Evolutionary conservation across 2,329 filamentous ascomycete genomes (phyloP).

Genomic region (Aspergillus sp.): DNA sequence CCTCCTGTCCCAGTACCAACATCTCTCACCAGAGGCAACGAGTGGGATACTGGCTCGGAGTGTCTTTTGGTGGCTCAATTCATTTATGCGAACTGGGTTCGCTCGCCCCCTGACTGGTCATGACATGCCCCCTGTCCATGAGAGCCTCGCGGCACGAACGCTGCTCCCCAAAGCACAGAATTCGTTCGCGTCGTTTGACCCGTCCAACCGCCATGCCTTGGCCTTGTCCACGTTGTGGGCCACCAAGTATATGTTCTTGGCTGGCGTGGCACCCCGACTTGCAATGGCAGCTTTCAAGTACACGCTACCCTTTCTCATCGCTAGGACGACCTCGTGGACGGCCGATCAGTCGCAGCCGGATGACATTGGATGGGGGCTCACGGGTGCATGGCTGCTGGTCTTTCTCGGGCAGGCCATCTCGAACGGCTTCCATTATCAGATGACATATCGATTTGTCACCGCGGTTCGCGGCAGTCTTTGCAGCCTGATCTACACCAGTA

Average conservation of each 20-base stretch:
- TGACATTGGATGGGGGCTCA: not conserved
- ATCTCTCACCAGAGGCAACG: slow-evolving; percentile 27
- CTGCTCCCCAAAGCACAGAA: not conserved
- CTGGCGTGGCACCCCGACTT: not conserved
- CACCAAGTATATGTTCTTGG: not conserved
- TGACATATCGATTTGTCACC: slow-evolving; percentile 3
- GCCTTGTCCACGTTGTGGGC: not conserved
- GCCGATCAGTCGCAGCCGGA: not conserved
- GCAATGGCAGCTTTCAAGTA: not conserved
- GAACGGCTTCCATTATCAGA: not conserved
- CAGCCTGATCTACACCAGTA: slow-evolving; percentile 2
- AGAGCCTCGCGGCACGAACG: not conserved
- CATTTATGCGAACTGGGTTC: not conserved
- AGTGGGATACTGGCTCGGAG: slow-evolving; percentile 34
- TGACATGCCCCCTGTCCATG: not conserved
- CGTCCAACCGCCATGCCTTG: slow-evolving; percentile 1
- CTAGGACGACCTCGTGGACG: not conserved
- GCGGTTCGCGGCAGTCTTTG: not conserved
- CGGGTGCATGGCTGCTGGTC: not conserved
- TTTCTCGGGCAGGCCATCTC: not conserved
- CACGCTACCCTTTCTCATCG: not conserved
- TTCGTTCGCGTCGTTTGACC: not conserved
- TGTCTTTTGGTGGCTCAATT: slow-evolving; percentile 45
- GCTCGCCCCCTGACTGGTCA: not conserved
- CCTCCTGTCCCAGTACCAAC: slow-evolving; percentile 21